phyloP scores from a whole-genome alignment of 345 rosid genomes.

The Syzygium aqueum region DNA sequence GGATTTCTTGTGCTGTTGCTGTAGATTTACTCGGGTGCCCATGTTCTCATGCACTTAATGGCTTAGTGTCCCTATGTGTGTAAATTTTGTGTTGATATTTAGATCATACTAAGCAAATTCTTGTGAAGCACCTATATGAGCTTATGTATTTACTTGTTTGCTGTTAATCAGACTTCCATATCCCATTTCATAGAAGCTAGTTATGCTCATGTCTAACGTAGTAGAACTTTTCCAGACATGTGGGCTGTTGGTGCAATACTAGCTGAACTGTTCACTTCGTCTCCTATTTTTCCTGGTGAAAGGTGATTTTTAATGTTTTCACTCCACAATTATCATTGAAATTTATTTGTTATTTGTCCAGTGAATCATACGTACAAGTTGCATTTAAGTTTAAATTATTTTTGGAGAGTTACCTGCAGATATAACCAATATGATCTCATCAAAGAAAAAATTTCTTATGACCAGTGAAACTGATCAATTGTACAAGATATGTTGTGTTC shows the following conservation, averaged over 20 bases:
- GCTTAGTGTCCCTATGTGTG: not conserved
- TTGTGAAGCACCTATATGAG: not conserved
- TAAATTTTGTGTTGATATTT: not conserved
- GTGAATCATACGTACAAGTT: not conserved
- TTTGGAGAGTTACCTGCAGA: not conserved
- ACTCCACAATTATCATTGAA: not conserved
- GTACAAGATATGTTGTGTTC: conserved; percentile 77
- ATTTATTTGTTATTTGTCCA: not conserved
- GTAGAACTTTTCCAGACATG: conserved; percentile 53
- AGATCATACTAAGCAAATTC: not conserved
- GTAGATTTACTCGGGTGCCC: not conserved
- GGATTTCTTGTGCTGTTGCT: not conserved
- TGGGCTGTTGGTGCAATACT: conserved; percentile 97
- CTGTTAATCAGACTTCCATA: not conserved
- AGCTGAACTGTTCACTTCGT: conserved; percentile 79
- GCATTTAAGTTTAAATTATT: not conserved
- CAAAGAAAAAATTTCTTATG: not conserved
- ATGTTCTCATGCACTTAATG: not conserved
- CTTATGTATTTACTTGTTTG: not conserved
- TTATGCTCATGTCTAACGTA: not conserved
- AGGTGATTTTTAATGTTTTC: conserved; percentile 27
- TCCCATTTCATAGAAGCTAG: not conserved
- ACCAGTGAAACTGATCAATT: conserved; percentile 44
- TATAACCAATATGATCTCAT: not conserved
- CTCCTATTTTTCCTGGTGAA: conserved; percentile 95